Conservation (phyloP, 1,284 basidiomycete genomes). For the Rhodotorula sp. region DNA sequence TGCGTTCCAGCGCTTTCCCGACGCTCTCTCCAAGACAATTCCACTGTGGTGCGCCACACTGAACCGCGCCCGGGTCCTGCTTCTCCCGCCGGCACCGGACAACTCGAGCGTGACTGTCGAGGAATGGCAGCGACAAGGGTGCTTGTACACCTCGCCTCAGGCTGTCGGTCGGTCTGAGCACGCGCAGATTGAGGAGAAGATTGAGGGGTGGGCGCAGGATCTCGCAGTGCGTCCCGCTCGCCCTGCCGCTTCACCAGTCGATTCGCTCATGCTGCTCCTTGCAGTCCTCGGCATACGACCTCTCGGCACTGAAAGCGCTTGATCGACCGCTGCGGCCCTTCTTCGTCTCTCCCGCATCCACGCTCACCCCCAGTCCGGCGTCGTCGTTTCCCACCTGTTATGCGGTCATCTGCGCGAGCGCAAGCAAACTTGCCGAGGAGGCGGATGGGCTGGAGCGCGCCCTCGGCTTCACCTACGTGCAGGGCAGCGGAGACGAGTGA, state of each 20-base stretch:
- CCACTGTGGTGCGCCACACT: constrained; percentile 95
- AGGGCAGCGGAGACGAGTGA: constrained; percentile 66
- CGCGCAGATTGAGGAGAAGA: constrained; percentile 63
- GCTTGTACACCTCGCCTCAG: constrained; percentile 67
- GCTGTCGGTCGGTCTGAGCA: constrained; percentile 60
- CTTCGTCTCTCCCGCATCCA: constrained; percentile 65
- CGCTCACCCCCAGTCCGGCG: constrained; percentile 42
- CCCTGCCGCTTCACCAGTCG: no score
- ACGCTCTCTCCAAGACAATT: constrained; percentile 90
- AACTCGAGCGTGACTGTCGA: constrained; percentile 42
- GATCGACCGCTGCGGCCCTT: constrained; percentile 63
- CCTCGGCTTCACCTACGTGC: constrained; percentile 72
- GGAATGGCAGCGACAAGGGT: constrained; percentile 51
- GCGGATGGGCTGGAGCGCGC: constrained; percentile 63
- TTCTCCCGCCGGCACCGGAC: constrained; percentile 51
- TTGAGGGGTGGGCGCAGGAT: constrained; percentile 67
- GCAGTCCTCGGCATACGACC: constrained; percentile 46
- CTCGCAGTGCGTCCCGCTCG: constrained; percentile 58
- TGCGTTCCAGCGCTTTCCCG: constrained; percentile 69
- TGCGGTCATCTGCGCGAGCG: constrained; percentile 74
- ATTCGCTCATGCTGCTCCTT: background rate
- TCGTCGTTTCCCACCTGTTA: constrained; percentile 52
- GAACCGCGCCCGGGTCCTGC: constrained; percentile 63
- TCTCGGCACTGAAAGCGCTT: constrained; percentile 50
- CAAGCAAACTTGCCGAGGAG: constrained; percentile 62